phyloP scores from a whole-genome alignment of 345 rosid species.

The Euphorbia pulcherrima region DNA sequence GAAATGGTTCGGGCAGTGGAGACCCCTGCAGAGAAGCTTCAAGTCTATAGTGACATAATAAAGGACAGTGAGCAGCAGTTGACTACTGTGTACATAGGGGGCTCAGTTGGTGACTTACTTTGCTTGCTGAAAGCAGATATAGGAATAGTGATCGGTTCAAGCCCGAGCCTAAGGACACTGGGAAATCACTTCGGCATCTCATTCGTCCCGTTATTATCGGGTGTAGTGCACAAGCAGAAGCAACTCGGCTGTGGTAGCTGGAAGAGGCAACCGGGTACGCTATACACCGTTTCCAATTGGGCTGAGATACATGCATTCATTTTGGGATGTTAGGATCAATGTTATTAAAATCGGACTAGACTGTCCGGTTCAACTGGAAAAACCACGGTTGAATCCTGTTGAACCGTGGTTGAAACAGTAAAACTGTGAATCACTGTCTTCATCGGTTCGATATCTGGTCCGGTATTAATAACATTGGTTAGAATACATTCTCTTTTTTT shows the following conservation, averaged over 20 bases:
- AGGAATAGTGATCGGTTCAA: conserved; percentile 20
- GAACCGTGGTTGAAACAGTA: no score
- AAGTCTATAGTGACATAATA: neutral
- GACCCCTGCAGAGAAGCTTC: conserved; percentile 11
- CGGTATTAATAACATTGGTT: no score
- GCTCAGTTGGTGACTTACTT: conserved; percentile 16
- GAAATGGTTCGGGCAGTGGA: conserved; percentile 13
- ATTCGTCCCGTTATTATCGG: conserved; percentile 15
- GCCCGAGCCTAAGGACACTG: conserved; percentile 11
- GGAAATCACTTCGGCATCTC: conserved; percentile 18
- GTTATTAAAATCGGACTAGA: no score
- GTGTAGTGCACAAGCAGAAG: conserved; percentile 15
- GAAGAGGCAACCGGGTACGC: conserved; percentile 4
- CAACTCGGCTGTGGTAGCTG: conserved; percentile 9
- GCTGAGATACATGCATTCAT: conserved; percentile 21
- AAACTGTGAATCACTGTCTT: no score
- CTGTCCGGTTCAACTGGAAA: no score
- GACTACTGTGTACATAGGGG: conserved; percentile 15
- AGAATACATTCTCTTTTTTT: no score
- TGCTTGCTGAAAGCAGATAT: conserved; percentile 22
- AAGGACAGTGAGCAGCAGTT: neutral
- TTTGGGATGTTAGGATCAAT: conserved; percentile 11
- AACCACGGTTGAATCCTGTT: no score
- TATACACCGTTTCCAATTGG: conserved; percentile 22
- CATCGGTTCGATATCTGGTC: no score